A percentile compares a stretch with the other conserved stretches of the same genome.
Evolutionary conservation across 2,329 filamentous ascomycete species (phyloP).

Genomic region (Bipolaris cookei): DNA sequence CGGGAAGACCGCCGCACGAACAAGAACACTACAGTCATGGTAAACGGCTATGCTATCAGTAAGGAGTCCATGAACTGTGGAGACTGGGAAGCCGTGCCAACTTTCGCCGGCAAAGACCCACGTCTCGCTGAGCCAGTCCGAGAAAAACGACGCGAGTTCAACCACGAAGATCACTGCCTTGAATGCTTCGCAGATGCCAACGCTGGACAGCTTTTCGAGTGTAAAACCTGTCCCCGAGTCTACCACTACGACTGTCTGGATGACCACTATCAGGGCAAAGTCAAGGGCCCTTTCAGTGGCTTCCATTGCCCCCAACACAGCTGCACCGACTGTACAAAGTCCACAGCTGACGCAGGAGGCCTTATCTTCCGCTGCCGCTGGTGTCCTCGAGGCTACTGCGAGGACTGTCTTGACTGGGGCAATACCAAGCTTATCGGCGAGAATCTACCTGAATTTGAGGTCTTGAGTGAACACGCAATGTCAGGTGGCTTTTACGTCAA

Average conservation of each 20-base stretch:
- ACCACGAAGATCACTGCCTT: constrained; percentile 61
- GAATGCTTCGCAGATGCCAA: constrained; percentile 54
- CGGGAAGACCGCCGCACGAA: constrained; percentile 59
- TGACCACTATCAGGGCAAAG: constrained; percentile 49
- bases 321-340: constrained; percentile 61
- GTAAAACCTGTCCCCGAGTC: constrained; percentile 60
- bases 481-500: constrained; percentile 60
- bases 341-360: constrained; percentile 57
- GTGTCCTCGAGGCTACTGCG: constrained; percentile 64
- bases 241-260: constrained; percentile 62
- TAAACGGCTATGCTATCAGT: constrained; percentile 62
- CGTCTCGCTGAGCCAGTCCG: constrained; percentile 57
- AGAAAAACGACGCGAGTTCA: constrained; percentile 56
- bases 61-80: constrained; percentile 62
- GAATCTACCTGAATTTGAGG: constrained; percentile 59
- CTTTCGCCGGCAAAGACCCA: constrained; percentile 62
- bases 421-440: constrained; percentile 59
- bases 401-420: constrained; percentile 64
- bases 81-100: constrained; percentile 65
- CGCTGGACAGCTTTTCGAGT: constrained; percentile 56
- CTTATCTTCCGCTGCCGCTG: constrained; percentile 61
- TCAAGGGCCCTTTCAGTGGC: constrained; percentile 49
- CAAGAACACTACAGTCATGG: constrained; percentile 65
- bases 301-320: constrained; percentile 64
- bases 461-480: constrained; percentile 54